Base-by-base conservation (phyloP, 805 yeast species). In the Sugiyamaella valdiviana region DNA sequence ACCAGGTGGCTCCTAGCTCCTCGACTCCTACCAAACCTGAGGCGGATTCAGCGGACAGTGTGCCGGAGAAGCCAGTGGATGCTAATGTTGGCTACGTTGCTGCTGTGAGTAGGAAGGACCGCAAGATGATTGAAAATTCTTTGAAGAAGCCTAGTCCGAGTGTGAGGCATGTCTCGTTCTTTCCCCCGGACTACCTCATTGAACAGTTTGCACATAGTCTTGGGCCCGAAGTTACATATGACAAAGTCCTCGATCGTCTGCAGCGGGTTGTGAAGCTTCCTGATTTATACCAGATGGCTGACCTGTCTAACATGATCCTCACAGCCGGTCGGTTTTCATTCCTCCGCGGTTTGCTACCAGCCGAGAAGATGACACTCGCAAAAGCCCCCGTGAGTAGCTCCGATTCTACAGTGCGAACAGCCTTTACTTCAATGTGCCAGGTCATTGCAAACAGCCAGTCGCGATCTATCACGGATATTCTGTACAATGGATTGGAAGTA, bases 151-250 rank as follows among this genome's bases (percentile, higher is more conserved):
- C 81, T 0, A 72, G 81, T 4, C 67, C 72, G 17, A 73, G 74
- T 46, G 63, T 90, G 5, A 56, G 65, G 1, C 73, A 74, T 37
- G 96, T 95, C 0, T 73, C 78, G 9, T 64, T 86, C n/a, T 83
- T 90, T 84, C 96, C 97, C 1, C 80, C 89, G 1, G 81, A 78
- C 51, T 74, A 76, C 19, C 67, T 85, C n/a, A 79, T 93, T 78
- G 73, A 77, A 1, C 76, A 75, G 43, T 80, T 82, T 56, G 76
- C 83, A 57, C 74, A 83, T 7, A 76, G 78, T 57, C 79, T 81
- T 55, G 78, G 85, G 2, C 67, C 73, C 2, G 68, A 73, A 1
- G 72, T 77, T 1, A 67, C 74, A 1, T 66, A 80, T 19, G 63
- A 67, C 22, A 63, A 69, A 4, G 69, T 84, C 39, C 69, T 83